Base-by-base conservation (phyloP, 164 flowering plant genomes). In the Saururus chinensis region DNA sequence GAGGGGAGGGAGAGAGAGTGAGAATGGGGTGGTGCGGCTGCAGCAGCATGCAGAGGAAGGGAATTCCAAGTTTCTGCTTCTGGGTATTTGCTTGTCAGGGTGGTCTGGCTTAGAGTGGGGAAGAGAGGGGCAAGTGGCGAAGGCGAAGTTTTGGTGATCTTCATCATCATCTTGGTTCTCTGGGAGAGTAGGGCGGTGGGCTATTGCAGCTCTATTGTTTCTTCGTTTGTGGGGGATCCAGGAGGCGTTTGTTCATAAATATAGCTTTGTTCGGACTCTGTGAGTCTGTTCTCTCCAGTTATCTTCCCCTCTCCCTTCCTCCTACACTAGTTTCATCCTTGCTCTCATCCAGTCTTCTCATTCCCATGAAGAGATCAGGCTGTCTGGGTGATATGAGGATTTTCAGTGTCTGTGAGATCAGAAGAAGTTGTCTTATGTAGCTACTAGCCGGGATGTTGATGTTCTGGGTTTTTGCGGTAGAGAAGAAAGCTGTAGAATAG, bases 121-220 rank as follows among this genome's bases (percentile, higher is more conserved):
- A 30, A 30, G 56, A 55, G 30, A 59, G 79, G 63, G 83, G 80
- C 82, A 80, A 68, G 74, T 79, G 53, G 61, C 66, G 87, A 84
- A 85, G 80, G 80, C 65, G 84, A 79, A 80, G 83, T 41, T 83
- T 79, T 79, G 73, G 62, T 64, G 22, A 62, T 40, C 48, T 53
- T 13, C 58, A 6, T 11, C 49, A 42, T 40, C 11, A 10, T 42
- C 4, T 42, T 41, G 45, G 66, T 82, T 30, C 40, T 62, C 37
- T 41, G 10, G 35, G 21, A n/a, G 56, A 7, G 49, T 79, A 60
- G 83, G 80, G 82, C 79, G 69, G 72, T 80, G 54, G 63, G 66
- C n/a, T n/a, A n/a, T n/a, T n/a, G n/a, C n/a, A n/a, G n/a, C n/a
- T n/a, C n/a, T n/a, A n/a, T n/a, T n/a, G 87, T 82, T 85, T 79